A percentile compares a stretch with the other conserved stretches of the same genome.
Conservation (phyloP, 805 yeast species). For the Soucietia sequanensis region DNA sequence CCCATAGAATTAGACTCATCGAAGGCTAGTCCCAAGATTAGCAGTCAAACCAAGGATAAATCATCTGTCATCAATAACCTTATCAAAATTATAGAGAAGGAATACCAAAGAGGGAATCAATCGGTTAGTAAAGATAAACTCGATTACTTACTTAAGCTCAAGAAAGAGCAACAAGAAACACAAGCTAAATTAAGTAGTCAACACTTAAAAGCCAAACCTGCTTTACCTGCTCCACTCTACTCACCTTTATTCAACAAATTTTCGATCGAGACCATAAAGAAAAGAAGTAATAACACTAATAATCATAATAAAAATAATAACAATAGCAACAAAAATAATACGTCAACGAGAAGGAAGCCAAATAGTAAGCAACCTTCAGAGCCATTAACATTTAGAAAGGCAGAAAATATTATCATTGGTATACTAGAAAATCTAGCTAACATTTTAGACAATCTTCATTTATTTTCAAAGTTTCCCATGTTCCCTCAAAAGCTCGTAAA, state of each 20-base stretch:
- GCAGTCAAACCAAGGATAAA: conserved; percentile 6
- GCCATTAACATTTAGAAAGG: conserved; percentile 24
- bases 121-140: conserved; percentile 3
- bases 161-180: conserved; percentile 2
- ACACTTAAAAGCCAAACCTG: neutral
- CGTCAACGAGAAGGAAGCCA: neutral
- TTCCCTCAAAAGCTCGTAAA: conserved; percentile 33
- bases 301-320: too few relatives aligned
- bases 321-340: neutral
- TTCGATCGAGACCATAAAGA: neutral
- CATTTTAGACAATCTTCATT: conserved; percentile 40
- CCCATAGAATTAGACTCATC: too few relatives aligned
- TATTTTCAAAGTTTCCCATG: conserved; percentile 42
- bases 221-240: conserved; percentile 2
- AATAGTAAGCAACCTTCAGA: neutral
- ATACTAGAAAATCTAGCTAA: conserved; percentile 37
- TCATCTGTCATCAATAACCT: conserved; percentile 2
- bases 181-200: neutral
- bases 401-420: conserved; percentile 28
- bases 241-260: conserved; percentile 2
- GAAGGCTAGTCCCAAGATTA: too few relatives aligned
- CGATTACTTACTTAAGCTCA: conserved; percentile 1
- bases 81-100: conserved; percentile 2
- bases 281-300: neutral
- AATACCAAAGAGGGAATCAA: conserved; percentile 3